Conservation (phyloP, 768 basidiomycete genomes). For the Tulasnella sp. region DNA sequence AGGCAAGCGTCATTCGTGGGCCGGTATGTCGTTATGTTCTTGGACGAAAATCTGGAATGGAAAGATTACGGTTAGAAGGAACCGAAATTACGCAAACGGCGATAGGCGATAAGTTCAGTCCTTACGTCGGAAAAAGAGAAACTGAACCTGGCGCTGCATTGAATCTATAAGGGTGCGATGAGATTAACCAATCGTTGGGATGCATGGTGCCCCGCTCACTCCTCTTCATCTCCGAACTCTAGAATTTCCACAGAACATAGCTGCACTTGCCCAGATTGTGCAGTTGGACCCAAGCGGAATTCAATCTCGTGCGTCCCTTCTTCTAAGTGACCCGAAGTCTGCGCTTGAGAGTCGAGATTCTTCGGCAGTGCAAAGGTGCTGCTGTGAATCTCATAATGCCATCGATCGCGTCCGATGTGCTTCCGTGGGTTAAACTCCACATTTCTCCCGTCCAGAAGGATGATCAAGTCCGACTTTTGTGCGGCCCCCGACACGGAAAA, state of each 20-base stretch:
- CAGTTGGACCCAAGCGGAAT: slow-evolving; percentile 53
- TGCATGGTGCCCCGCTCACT: slow-evolving; percentile 45
- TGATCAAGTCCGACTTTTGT: slow-evolving; percentile 48
- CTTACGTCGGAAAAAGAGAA: slow-evolving; percentile 70
- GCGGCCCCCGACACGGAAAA: slow-evolving; percentile 75
- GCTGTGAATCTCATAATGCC: slow-evolving; percentile 63
- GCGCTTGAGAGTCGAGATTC: slow-evolving; percentile 28
- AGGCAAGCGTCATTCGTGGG: slow-evolving; percentile 80
- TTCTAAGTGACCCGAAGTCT: slow-evolving; percentile 35
- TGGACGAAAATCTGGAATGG: slow-evolving; percentile 53
- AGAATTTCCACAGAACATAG: slow-evolving; percentile 72
- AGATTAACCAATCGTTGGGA: slow-evolving; percentile 19
- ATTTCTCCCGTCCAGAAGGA: slow-evolving; percentile 59
- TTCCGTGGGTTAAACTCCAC: slow-evolving; percentile 56
- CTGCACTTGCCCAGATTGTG: slow-evolving; percentile 56
- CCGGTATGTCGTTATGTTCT: slow-evolving; percentile 66
- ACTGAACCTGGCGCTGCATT: slow-evolving; percentile 55
- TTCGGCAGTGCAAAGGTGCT: slow-evolving; percentile 35
- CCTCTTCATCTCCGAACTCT: slow-evolving; percentile 61
- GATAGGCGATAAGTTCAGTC: slow-evolving; percentile 21
- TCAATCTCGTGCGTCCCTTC: slow-evolving; percentile 56
- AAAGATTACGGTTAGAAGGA: neutral
- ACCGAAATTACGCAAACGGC: neutral
- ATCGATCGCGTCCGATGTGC: slow-evolving; percentile 64
- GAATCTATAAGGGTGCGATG: slow-evolving; percentile 49